Evolutionary conservation across 495 filamentous ascomycete genomes (phyloP).

Genomic region (Neurospora africana): DNA sequence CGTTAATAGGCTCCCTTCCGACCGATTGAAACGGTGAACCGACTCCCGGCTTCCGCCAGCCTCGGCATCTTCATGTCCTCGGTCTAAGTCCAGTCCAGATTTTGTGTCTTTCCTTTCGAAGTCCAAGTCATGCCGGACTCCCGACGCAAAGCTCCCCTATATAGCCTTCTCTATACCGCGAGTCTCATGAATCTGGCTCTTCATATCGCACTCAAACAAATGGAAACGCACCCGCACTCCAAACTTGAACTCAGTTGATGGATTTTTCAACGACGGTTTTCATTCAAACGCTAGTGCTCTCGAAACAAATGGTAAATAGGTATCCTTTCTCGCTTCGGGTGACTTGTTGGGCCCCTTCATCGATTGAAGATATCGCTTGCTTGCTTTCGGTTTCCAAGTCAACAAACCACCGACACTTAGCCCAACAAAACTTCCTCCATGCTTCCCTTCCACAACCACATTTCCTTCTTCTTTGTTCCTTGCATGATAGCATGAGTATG

Average conservation of each 20-base stretch:
- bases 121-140: not conserved
- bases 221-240: not conserved
- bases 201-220: not conserved
- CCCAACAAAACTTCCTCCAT: not conserved
- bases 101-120: not conserved
- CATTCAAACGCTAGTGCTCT: not conserved
- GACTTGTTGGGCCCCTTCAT: not conserved
- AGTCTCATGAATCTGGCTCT: not conserved
- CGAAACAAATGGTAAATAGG: not conserved
- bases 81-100: not conserved
- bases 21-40: not conserved
- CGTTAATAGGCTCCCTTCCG: not conserved
- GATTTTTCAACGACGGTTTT: not conserved
- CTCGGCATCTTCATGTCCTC: not conserved
- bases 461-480: not conserved
- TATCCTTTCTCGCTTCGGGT: not conserved
- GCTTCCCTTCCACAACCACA: not conserved
- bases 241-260: not conserved
- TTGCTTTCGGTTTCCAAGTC: not conserved
- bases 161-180: not conserved
- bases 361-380: not conserved
- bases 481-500: not conserved
- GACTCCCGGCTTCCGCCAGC: not conserved
- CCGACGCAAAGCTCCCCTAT: not conserved
- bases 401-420: not conserved